Evolutionary conservation across 441 rosid species (phyloP).

Genomic region (Mallotus repandus): DNA sequence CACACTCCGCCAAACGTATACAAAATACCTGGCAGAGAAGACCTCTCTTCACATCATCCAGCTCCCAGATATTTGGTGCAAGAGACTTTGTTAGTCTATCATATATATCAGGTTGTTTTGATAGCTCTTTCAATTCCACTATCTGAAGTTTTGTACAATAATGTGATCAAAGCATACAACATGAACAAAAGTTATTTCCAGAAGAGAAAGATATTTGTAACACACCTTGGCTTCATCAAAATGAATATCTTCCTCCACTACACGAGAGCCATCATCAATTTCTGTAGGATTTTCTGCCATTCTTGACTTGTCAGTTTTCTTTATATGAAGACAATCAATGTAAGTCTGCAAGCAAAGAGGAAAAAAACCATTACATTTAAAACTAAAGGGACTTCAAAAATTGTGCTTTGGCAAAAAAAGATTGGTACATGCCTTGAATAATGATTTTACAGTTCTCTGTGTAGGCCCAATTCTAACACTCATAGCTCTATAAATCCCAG

Average conservation of each 20-base stretch:
- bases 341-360: constrained; percentile 59
- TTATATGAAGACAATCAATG: constrained; percentile 91
- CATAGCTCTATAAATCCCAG: constrained; percentile 97
- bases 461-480: constrained; percentile 79
- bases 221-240: constrained; percentile 73
- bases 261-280: constrained; percentile 53
- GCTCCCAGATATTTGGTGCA: constrained; percentile 97
- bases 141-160: constrained; percentile 47
- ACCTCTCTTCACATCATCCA: constrained; percentile 95
- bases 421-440: constrained; percentile 64
- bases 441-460: constrained; percentile 91
- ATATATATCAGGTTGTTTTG: constrained; percentile 77
- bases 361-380: constrained; percentile 8
- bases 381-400: constrained; percentile 10
- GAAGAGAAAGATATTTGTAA: background rate
- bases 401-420: background rate
- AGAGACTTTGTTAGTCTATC: constrained; percentile 82
- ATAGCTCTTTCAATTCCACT: constrained; percentile 60
- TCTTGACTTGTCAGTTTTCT: constrained; percentile 78
- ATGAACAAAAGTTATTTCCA: constrained; percentile 10
- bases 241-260: constrained; percentile 61
- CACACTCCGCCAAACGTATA: background rate
- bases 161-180: constrained; percentile 1
- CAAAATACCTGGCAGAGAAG: constrained; percentile 83
- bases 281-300: constrained; percentile 79